Conservation (phyloP, 805 yeast genomes). For the Kodamaea laetipori region DNA sequence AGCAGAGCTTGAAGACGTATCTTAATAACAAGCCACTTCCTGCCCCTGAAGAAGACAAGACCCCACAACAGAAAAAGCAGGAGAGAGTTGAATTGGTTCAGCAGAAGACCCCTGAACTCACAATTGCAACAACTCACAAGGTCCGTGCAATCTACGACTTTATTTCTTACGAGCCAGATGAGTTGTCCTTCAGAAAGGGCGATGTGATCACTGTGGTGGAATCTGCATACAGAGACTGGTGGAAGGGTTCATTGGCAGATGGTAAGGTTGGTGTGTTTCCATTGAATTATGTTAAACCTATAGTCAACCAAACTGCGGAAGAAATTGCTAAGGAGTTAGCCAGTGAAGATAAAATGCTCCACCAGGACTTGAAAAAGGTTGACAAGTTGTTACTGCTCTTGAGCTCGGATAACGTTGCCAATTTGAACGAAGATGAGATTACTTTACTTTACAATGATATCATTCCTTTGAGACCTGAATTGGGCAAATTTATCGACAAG, state of each 20-base stretch:
- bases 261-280: slow-evolving; percentile 91
- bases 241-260: slow-evolving; percentile 77
- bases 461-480: slow-evolving; percentile 69
- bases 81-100: slow-evolving; percentile 10
- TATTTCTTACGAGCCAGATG: slow-evolving; percentile 78
- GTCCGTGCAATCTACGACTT: slow-evolving; percentile 88
- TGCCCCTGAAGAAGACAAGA: slow-evolving; percentile 17
- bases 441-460: slow-evolving; percentile 73
- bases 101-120: slow-evolving; percentile 28
- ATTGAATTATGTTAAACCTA: slow-evolving; percentile 81
- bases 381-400: slow-evolving; percentile 68
- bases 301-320: slow-evolving; percentile 63
- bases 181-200: slow-evolving; percentile 81
- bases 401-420: slow-evolving; percentile 36
- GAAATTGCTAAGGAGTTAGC: slow-evolving; percentile 55
- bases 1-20: slow-evolving; percentile 31
- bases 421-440: slow-evolving; percentile 60
- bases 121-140: slow-evolving; percentile 52
- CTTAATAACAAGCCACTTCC: slow-evolving; percentile 40
- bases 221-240: slow-evolving; percentile 90
- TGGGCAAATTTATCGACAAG: slow-evolving; percentile 75
- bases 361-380: slow-evolving; percentile 55
- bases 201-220: slow-evolving; percentile 88
- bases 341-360: slow-evolving; percentile 55
- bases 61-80: slow-evolving; percentile 10